These are phyloP conservation scores for Beauveria varroae DNA, from an alignment of 2,329 filamentous ascomycete genomes.

Conservation along the genomic window DNA sequence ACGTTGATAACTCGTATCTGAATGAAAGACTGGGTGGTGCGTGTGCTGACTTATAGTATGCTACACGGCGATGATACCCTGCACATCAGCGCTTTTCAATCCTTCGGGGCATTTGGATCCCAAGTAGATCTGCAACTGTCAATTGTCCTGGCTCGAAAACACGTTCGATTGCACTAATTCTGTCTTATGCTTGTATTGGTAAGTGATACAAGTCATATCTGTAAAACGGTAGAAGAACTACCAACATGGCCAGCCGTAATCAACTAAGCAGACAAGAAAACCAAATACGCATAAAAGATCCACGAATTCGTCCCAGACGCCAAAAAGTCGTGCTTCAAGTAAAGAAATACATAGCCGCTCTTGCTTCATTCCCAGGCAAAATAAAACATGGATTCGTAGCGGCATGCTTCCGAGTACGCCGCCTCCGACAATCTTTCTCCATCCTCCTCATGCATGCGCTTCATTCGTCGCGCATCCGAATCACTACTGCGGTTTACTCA, in stretches of 20 bases:
- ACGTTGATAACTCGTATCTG: too few species aligned
- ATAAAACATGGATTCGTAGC: conserved; percentile 11
- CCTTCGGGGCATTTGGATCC: too few species aligned
- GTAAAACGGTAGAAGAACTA: neutral
- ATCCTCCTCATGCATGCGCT: neutral
- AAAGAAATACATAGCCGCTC: conserved; percentile 7
- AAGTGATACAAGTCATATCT: neutral
- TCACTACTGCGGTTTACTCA: neutral
- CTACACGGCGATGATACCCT: neutral
- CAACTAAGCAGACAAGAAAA: neutral
- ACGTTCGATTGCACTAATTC: neutral
- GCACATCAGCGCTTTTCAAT: neutral
- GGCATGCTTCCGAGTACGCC: neutral
- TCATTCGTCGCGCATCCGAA: neutral
- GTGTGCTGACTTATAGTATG: neutral
- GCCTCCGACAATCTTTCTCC: neutral
- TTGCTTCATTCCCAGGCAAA: conserved; percentile 10
- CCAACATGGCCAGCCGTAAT: neutral
- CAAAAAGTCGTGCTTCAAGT: conserved; percentile 5
- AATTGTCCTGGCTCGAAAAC: too few species aligned
- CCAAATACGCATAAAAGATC: neutral
- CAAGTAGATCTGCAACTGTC: too few species aligned
- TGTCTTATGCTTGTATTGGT: neutral
- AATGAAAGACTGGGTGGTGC: too few species aligned
- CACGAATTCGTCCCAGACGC: neutral